Evolutionary conservation across 192 early-diverging fungal species (phyloP).

Genomic region (Spinellus fusiger): DNA sequence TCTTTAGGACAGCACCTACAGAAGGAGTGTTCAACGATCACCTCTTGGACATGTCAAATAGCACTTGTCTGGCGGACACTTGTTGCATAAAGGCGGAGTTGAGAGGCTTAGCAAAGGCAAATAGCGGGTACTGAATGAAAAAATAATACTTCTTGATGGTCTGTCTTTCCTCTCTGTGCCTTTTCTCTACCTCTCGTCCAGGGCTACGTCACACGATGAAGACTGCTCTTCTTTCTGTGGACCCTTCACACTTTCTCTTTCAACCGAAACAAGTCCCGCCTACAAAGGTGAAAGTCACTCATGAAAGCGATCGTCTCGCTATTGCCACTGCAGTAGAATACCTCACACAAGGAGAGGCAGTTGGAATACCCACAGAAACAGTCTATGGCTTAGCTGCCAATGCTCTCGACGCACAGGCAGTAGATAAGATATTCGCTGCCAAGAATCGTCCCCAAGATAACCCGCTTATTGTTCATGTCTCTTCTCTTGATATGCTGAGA

Average conservation of each 20-base stretch:
- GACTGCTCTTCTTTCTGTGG: conserved; percentile 1
- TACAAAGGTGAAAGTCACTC: conserved; percentile 7
- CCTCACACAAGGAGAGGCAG: conserved; percentile 51
- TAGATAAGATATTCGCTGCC: conserved; percentile 70
- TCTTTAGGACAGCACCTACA: too few relatives aligned
- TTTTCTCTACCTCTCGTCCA: background rate
- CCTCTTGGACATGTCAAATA: too few relatives aligned
- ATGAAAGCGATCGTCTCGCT: conserved; percentile 11
- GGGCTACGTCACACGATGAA: background rate
- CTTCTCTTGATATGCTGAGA: conserved; percentile 81
- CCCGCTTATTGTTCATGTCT: conserved; percentile 95
- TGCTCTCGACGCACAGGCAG: conserved; percentile 62
- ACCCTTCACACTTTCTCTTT: conserved; percentile 8
- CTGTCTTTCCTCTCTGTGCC: too few relatives aligned
- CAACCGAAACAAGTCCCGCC: background rate
- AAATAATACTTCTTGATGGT: too few relatives aligned
- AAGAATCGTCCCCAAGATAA: conserved; percentile 95
- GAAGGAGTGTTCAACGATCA: too few relatives aligned
- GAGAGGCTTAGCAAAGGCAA: too few relatives aligned
- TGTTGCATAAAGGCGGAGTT: too few relatives aligned
- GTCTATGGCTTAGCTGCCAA: conserved; percentile 96
- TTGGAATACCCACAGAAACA: conserved; percentile 96
- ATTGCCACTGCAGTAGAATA: conserved; percentile 47
- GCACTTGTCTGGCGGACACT: too few relatives aligned
- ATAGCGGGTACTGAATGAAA: too few relatives aligned